These are phyloP conservation scores for Pythium dissimile DNA, from an alignment of 352 stramenopile genomes.

Conservation along the genomic window DNA sequence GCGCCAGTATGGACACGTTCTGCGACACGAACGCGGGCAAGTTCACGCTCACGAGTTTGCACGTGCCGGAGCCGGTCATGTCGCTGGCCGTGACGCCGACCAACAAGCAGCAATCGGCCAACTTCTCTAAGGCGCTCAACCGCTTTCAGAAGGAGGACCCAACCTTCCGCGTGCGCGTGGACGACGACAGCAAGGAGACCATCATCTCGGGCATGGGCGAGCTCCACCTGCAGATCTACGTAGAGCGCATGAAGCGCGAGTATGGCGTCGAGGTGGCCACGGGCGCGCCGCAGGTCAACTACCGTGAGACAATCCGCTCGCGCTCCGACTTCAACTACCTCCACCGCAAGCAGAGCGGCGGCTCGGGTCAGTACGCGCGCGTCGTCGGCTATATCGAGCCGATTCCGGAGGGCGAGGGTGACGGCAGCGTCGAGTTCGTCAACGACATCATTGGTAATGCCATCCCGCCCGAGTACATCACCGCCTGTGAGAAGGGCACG, in stretches of 20 bases:
- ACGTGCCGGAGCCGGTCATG: constrained; percentile 98
- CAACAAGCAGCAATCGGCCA: constrained; percentile 91
- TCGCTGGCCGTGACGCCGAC: constrained; percentile 96
- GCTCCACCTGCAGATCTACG: constrained; percentile 98
- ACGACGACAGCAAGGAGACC: constrained; percentile 98
- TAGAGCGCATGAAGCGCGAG: constrained; percentile 98
- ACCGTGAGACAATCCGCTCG: constrained; percentile 96
- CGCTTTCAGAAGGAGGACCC: constrained; percentile 99
- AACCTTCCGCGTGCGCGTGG: constrained; percentile 95
- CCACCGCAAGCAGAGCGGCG: constrained; percentile 99
- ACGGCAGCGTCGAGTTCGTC: constrained; percentile 92
- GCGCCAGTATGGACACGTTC: constrained; percentile 98
- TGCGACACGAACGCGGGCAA: constrained; percentile 84
- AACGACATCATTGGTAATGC: constrained; percentile 98
- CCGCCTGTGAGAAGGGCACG: constrained; percentile 97
- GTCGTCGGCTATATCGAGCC: constrained; percentile 98
- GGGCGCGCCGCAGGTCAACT: constrained; percentile 96
- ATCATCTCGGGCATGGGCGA: constrained; percentile 99
- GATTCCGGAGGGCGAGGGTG: constrained; percentile 76
- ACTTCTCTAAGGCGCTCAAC: constrained; percentile 95
- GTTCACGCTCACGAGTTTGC: constrained; percentile 97
- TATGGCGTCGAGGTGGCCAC: constrained; percentile 94
- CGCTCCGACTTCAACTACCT: constrained; percentile 97
- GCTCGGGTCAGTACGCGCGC: constrained; percentile 94
- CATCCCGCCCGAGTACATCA: constrained; percentile 98